Percentiles rank a stretch among this genome's conserved stretches.
Evolutionary conservation across 2,329 filamentous ascomycete genomes (phyloP).

Genomic region (Mollisia scopiformis): DNA sequence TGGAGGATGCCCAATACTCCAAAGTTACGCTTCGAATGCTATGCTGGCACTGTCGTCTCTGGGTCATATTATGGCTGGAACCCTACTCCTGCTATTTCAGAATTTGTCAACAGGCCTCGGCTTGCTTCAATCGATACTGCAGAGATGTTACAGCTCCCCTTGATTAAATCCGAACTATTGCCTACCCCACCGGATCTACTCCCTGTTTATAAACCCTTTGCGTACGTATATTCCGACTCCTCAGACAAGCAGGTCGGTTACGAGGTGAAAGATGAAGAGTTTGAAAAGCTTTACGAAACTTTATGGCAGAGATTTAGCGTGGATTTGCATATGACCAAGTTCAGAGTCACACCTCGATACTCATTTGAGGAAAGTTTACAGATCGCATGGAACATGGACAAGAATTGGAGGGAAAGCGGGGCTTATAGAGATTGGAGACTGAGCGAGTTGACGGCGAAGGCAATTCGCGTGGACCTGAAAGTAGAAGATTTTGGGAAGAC

Average conservation of each 20-base stretch:
- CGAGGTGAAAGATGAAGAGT: background rate
- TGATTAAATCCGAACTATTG: no score
- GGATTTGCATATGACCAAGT: background rate
- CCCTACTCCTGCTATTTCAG: background rate
- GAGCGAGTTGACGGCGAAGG: background rate
- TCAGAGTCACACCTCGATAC: no score
- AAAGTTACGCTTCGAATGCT: slow-evolving; percentile 3
- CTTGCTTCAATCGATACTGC: no score
- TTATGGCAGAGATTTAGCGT: no score
- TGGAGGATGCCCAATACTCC: background rate
- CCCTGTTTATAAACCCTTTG: no score
- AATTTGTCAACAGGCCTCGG: background rate
- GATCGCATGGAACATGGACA: slow-evolving; percentile 12
- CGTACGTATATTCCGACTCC: no score
- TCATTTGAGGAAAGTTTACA: slow-evolving; percentile 10
- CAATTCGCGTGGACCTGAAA: background rate
- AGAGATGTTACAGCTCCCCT: no score
- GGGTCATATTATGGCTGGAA: background rate
- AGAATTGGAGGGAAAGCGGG: slow-evolving; percentile 8
- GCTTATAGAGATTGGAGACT: background rate
- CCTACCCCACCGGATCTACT: no score
- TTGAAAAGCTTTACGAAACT: background rate
- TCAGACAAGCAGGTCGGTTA: no score
- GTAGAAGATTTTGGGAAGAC: no score
- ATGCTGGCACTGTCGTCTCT: slow-evolving; percentile 15